Percentiles rank a stretch among this genome's conserved stretches.
phyloP scores from a whole-genome alignment of 768 basidiomycete genomes.

The Paxillus rubicundulus region DNA sequence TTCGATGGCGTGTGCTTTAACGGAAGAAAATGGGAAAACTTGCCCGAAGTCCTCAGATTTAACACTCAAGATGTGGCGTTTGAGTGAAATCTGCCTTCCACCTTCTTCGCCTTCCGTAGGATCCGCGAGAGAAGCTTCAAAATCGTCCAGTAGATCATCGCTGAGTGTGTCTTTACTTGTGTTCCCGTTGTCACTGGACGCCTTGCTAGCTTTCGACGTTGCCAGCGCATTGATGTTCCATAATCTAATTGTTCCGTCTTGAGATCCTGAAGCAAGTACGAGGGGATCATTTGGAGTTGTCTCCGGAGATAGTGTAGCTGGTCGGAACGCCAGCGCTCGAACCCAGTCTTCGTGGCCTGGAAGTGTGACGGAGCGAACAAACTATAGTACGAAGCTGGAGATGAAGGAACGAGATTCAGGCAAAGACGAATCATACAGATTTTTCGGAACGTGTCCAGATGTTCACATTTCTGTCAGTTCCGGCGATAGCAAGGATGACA shows the following conservation, averaged over 20 bases:
- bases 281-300: constrained; percentile 39
- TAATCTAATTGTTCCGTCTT: constrained; percentile 89
- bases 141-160: constrained; percentile 82
- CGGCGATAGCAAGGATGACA: constrained; percentile 73
- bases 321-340: constrained; percentile 68
- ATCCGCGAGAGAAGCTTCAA: constrained; percentile 78
- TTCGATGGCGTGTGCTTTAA: constrained; percentile 14
- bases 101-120: constrained; percentile 74
- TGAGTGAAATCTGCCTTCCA: constrained; percentile 84
- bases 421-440: constrained; percentile 37
- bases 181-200: constrained; percentile 8
- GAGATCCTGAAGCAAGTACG: constrained; percentile 88
- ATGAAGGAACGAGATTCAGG: constrained; percentile 1
- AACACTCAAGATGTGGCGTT: constrained; percentile 74
- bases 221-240: constrained; percentile 75
- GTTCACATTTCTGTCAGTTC: constrained; percentile 78
- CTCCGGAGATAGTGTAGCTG: constrained; percentile 24
- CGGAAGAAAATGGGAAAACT: constrained; percentile 20
- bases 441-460: constrained; percentile 71
- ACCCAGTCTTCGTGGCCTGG: constrained; percentile 98
- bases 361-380: constrained; percentile 55
- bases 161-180: constrained; percentile 36
- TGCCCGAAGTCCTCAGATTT: constrained; percentile 39
- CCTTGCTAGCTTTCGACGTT: constrained; percentile 19
- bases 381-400: constrained; percentile 36